These are phyloP conservation scores for Porphyrellus cyaneotinctus DNA, from an alignment of 768 basidiomycete genomes.

Conservation along the genomic window DNA sequence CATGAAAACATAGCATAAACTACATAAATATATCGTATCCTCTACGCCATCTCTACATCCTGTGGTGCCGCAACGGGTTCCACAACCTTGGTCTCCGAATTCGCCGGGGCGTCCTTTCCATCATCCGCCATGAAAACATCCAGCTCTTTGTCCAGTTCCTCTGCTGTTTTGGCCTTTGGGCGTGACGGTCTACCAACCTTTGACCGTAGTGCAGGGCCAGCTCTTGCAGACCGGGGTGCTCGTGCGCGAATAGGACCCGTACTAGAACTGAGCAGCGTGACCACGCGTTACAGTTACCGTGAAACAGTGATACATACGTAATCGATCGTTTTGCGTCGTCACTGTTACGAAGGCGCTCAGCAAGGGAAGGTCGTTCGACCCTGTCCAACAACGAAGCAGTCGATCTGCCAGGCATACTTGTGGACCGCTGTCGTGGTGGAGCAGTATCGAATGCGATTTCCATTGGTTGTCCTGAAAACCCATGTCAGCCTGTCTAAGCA, in stretches of 20 bases:
- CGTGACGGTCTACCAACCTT: conserved; percentile 31
- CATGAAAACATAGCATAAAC: conserved; percentile 11
- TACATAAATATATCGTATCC: conserved; percentile 20
- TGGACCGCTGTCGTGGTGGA: conserved; percentile 45
- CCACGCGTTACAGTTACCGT: background rate
- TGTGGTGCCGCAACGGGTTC: conserved; percentile 21
- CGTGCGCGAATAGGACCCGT: conserved; percentile 45
- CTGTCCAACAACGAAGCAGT: conserved; percentile 67
- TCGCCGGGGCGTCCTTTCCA: conserved; percentile 19
- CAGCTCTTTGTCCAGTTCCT: conserved; percentile 83
- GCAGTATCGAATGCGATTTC: conserved; percentile 56
- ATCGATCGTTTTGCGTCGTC: conserved; percentile 24
- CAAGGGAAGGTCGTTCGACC: conserved; percentile 69
- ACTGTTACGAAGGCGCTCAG: conserved; percentile 57
- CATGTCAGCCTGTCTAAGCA: background rate
- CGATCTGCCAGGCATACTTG: conserved; percentile 38
- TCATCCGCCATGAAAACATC: conserved; percentile 81
- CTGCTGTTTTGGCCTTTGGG: conserved; percentile 67
- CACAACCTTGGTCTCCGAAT: conserved; percentile 14
- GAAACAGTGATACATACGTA: conserved; percentile 11
- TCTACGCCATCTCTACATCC: conserved; percentile 55
- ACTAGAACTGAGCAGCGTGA: conserved; percentile 10
- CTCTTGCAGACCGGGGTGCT: conserved; percentile 24
- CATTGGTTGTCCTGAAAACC: conserved; percentile 72
- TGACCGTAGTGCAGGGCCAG: conserved; percentile 10